Base-by-base conservation (phyloP, 257 asterid genomes). In the Echites panduratus region DNA sequence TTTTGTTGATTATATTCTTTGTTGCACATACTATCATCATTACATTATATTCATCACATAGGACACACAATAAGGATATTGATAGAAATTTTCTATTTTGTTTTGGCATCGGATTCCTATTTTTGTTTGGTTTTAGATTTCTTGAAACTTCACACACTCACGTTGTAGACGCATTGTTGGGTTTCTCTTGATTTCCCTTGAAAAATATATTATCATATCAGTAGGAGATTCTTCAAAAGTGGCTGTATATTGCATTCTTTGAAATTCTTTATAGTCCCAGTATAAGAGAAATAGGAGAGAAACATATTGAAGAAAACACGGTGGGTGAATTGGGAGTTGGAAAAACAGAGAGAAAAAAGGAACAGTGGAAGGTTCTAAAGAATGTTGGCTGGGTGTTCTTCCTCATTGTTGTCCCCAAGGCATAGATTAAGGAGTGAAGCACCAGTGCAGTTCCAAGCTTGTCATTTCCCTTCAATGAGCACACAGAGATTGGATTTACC, bases 361-460 rank as follows among this genome's bases (percentile, higher is more conserved):
- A 78, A 78, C 77, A 22, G 75, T 79, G 87, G 90, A 80, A 76
- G 89, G 76, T 75, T 68, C 59, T 84, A 81, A 95, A 92, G 88
- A 84, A 91, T 95, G 99, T 95, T 92, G 99, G 99, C 96, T 68
- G 98, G 97, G 77, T 93, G 90, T 84, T 85, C 97, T 73, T 92
- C 98, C 54, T 80, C 97, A 87, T 84, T 94, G 86, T 69, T 91
- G 82, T 94, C 98, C 13, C 96, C 97, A 27, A 85, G 93, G 88
- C 96, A 93, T 80, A 88, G 96, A 87, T 89, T 93, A 80, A 88
- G 96, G 82, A 85, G 95, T 76, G 98, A 91, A 83, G 81, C 88
- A 74, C 70, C 97, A 14, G 77, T 90, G 72, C 90, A 90, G 83
- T 92, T 92, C 79, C 91, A 92, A 83, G 89, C 92, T 89, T 89